phyloP scores from a whole-genome alignment of 306 rosid genomes.

The Vigna nakashimae region DNA sequence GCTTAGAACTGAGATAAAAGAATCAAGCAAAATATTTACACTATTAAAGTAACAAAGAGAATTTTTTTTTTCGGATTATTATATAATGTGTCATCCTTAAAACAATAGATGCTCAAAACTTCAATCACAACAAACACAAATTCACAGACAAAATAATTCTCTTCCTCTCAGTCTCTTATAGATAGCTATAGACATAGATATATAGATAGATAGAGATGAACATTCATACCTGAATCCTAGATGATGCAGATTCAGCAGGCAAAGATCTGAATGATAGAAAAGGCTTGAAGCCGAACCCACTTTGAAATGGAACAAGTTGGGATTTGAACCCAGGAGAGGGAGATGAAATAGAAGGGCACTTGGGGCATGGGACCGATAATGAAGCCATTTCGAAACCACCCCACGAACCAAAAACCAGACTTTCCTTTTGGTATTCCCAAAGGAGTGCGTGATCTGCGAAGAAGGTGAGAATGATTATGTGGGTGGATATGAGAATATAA shows the following conservation, averaged over 20 bases:
- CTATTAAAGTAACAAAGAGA: no score
- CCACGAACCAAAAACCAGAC: slow-evolving; percentile 36
- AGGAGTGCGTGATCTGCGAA: slow-evolving; percentile 30
- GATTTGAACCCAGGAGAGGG: slow-evolving; percentile 45
- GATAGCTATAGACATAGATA: no score
- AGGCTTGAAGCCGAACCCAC: slow-evolving; percentile 45
- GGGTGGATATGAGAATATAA: slow-evolving; percentile 39
- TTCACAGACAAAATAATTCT: not conserved
- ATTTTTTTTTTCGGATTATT: no score
- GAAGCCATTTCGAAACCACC: slow-evolving; percentile 61
- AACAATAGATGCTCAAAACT: not conserved
- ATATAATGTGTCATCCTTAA: not conserved
- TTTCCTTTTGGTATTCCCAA: slow-evolving; percentile 12
- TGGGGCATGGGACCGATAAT: slow-evolving; percentile 71
- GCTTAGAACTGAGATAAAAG: no score
- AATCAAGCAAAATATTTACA: no score
- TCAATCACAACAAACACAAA: not conserved
- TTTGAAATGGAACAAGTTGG: slow-evolving; percentile 44
- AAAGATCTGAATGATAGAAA: slow-evolving; percentile 56
- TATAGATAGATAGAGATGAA: not conserved
- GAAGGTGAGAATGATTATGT: slow-evolving; percentile 33
- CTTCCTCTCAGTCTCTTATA: not conserved
- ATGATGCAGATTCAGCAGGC: slow-evolving; percentile 42
- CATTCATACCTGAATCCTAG: slow-evolving; percentile 44
- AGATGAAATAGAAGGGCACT: slow-evolving; percentile 49